Percentiles rank a stretch among this genome's conserved stretches.
These are phyloP conservation scores for Phlyctochytrium arcticum DNA, from an alignment of 192 early-diverging fungal species.

Conservation along the genomic window DNA sequence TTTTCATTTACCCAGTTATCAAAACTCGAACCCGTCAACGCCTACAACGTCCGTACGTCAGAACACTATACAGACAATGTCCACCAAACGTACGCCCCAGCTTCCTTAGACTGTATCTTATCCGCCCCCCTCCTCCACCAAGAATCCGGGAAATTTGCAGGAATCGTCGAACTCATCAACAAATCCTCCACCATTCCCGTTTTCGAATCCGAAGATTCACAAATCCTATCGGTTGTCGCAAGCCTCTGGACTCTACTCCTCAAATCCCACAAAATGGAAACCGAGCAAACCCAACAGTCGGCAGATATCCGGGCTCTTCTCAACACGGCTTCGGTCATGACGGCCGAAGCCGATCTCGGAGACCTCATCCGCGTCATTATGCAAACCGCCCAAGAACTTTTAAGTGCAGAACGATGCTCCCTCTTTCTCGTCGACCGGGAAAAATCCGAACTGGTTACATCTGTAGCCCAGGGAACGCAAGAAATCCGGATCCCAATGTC, in stretches of 20 bases:
- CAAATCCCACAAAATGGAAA: background rate
- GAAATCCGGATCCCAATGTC: constrained; percentile 51
- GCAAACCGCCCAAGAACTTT: constrained; percentile 46
- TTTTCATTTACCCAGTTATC: background rate
- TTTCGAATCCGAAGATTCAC: constrained; percentile 51
- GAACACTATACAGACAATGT: constrained; percentile 36
- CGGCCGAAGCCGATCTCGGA: constrained; percentile 41
- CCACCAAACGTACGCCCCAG: constrained; percentile 24
- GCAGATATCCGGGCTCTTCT: constrained; percentile 46
- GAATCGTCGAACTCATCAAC: constrained; percentile 47
- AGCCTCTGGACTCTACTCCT: constrained; percentile 38
- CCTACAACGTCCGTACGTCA: constrained; percentile 45
- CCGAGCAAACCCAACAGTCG: constrained; percentile 17
- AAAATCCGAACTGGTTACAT: constrained; percentile 47
- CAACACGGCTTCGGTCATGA: constrained; percentile 43
- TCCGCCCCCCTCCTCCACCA: constrained; percentile 31
- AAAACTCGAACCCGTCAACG: background rate
- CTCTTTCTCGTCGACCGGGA: constrained; percentile 47
- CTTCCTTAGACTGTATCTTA: constrained; percentile 44
- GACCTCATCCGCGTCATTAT: constrained; percentile 45
- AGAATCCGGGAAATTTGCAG: constrained; percentile 23
- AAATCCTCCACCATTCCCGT: constrained; percentile 35
- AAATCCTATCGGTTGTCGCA: constrained; percentile 33
- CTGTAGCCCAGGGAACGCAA: constrained; percentile 45
- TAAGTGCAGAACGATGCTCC: constrained; percentile 45